Percentiles rank a stretch among this genome's conserved stretches.
Evolutionary conservation across 805 yeast genomes (phyloP).

Genomic region (Lipomyces japonicus): DNA sequence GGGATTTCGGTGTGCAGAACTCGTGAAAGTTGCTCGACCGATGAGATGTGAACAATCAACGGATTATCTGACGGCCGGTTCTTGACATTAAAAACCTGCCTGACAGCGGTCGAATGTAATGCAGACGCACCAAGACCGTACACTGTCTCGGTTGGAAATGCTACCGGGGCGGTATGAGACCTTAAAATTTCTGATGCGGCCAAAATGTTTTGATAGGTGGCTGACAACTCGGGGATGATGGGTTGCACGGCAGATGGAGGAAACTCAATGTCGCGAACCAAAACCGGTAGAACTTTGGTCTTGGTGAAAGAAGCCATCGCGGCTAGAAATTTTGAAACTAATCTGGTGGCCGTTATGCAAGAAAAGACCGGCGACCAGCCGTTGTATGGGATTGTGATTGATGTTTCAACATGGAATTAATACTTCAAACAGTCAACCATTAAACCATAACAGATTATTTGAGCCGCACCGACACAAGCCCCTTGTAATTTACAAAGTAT

Average conservation of each 20-base stretch:
- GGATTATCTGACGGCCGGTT: constrained; percentile 96
- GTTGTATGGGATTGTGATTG: too few relatives aligned
- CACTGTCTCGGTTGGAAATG: constrained; percentile 96
- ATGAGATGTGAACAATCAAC: constrained; percentile 81
- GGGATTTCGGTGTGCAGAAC: constrained; percentile 50
- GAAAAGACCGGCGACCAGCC: too few relatives aligned
- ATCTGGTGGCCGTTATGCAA: too few relatives aligned
- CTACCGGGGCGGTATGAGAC: constrained; percentile 60
- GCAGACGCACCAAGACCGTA: constrained; percentile 94
- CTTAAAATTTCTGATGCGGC: constrained; percentile 59
- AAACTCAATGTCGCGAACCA: constrained; percentile 9
- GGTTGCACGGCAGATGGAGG: constrained; percentile 12
- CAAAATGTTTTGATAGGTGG: constrained; percentile 5
- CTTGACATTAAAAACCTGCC: constrained; percentile 77
- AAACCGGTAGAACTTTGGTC: constrained; percentile 13
- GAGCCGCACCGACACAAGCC: too few relatives aligned
- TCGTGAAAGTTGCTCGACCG: constrained; percentile 56
- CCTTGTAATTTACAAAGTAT: too few relatives aligned
- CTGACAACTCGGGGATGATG: background rate
- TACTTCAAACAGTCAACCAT: too few relatives aligned
- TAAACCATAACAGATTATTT: too few relatives aligned
- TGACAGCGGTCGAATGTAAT: constrained; percentile 65
- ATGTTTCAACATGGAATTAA: too few relatives aligned
- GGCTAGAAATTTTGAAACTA: too few relatives aligned
- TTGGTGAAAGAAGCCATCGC: too few relatives aligned